These are phyloP conservation scores for Xylaria castorea DNA, from an alignment of 495 filamentous ascomycete genomes.

Conservation along the genomic window DNA sequence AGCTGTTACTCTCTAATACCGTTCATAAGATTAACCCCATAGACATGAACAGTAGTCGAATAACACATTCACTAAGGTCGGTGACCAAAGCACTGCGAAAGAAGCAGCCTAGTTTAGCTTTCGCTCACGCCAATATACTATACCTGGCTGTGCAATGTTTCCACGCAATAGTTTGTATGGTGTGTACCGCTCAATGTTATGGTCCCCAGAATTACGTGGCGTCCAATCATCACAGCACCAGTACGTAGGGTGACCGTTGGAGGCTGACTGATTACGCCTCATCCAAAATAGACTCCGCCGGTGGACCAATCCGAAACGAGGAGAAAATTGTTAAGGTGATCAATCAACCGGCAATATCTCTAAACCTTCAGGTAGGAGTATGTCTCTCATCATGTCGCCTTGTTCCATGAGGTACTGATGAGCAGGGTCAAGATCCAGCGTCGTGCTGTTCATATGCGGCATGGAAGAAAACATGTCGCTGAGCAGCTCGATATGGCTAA, in stretches of 20 bases:
- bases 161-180: neutral
- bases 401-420: slow-evolving; percentile 32
- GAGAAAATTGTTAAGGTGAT: neutral
- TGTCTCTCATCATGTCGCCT: slow-evolving; percentile 27
- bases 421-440: slow-evolving; percentile 31
- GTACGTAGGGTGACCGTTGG: neutral
- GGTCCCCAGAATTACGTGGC: neutral
- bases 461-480: slow-evolving; percentile 52
- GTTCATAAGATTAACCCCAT: neutral
- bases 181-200: neutral
- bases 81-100: neutral
- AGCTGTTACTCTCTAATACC: neutral
- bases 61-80: neutral
- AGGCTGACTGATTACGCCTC: neutral
- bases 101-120: neutral
- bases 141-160: neutral
- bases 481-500: slow-evolving; percentile 57
- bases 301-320: neutral
- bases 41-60: neutral
- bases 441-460: slow-evolving; percentile 40
- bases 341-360: slow-evolving; percentile 31
- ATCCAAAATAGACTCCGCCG: neutral
- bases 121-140: neutral
- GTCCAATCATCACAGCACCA: neutral
- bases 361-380: slow-evolving; percentile 27